Evolutionary conservation across 129 eudicot species (phyloP).

Genomic region (Helichrysum umbraculigerum): DNA sequence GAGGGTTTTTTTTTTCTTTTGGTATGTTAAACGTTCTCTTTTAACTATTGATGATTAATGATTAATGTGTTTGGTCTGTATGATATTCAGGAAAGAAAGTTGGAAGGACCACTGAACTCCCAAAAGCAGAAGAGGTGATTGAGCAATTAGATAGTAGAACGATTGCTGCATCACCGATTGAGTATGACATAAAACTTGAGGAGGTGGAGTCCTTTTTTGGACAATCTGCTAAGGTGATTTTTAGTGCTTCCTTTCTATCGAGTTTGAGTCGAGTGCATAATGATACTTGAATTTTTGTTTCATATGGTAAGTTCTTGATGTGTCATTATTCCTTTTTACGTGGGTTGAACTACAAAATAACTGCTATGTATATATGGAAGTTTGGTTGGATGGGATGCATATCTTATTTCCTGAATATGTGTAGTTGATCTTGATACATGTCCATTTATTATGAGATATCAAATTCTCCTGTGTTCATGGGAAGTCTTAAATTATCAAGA

Average conservation of each 20-base stretch:
- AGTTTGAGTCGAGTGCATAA: too few relatives aligned
- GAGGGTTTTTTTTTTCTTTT: not conserved
- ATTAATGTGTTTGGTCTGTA: not conserved
- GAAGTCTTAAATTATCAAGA: too few relatives aligned
- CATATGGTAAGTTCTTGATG: too few relatives aligned
- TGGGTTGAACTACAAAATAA: too few relatives aligned
- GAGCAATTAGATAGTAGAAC: conserved; percentile 86
- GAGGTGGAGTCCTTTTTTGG: conserved; percentile 80
- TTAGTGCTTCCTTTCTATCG: too few relatives aligned
- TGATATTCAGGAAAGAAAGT: conserved; percentile 60
- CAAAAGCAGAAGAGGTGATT: conserved; percentile 75
- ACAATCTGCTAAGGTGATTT: conserved; percentile 64
- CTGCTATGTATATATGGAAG: not conserved
- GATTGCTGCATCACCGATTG: conserved; percentile 82
- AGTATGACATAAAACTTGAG: conserved; percentile 74
- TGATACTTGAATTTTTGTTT: too few relatives aligned
- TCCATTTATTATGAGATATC: too few relatives aligned
- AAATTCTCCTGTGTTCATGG: too few relatives aligned
- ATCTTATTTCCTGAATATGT: conserved; percentile 1
- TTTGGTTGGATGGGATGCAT: conserved; percentile 8
- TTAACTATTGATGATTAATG: not conserved
- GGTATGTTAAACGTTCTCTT: not conserved
- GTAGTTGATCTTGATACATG: not conserved
- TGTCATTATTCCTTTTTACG: too few relatives aligned
- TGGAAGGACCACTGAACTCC: conserved; percentile 71